phyloP scores from a whole-genome alignment of 2,329 filamentous ascomycete species.

The Penicillium oxalicum region DNA sequence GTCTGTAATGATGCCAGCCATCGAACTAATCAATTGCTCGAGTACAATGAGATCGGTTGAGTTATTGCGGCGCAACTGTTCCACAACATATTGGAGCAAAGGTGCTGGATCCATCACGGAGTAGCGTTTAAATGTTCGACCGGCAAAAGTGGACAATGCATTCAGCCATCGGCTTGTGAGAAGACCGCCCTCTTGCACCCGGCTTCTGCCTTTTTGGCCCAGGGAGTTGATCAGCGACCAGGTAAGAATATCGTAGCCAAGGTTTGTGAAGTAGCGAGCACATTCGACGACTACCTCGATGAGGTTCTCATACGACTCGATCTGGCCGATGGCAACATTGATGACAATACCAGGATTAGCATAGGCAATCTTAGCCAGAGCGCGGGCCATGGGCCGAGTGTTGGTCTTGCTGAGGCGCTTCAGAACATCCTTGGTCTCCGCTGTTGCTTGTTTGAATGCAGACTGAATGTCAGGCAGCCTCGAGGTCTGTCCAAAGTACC shows the following conservation, averaged over 20 bases:
- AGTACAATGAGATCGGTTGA: constrained; percentile 87
- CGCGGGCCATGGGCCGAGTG: constrained; percentile 75
- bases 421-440: constrained; percentile 77
- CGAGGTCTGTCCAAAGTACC: constrained; percentile 75
- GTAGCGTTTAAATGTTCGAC: constrained; percentile 82
- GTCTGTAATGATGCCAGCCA: constrained; percentile 88
- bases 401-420: constrained; percentile 88
- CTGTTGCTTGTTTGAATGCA: constrained; percentile 69
- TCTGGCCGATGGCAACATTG: constrained; percentile 78
- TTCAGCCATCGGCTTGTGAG: constrained; percentile 89
- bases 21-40: constrained; percentile 80
- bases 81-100: constrained; percentile 80
- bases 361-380: constrained; percentile 85
- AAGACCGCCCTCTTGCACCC: constrained; percentile 59
- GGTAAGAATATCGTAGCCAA: constrained; percentile 87
- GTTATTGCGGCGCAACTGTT: constrained; percentile 75
- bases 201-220: constrained; percentile 51
- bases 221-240: constrained; percentile 81
- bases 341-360: constrained; percentile 89
- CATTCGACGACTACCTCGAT: constrained; percentile 94
- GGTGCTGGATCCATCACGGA: constrained; percentile 75
- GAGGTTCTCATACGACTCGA: constrained; percentile 90
- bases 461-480: constrained; percentile 68
- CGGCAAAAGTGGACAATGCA: constrained; percentile 83
- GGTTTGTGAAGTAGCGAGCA: constrained; percentile 83